Conservation (phyloP, 768 basidiomycete genomes). For the Daedaleopsis sinensis region DNA sequence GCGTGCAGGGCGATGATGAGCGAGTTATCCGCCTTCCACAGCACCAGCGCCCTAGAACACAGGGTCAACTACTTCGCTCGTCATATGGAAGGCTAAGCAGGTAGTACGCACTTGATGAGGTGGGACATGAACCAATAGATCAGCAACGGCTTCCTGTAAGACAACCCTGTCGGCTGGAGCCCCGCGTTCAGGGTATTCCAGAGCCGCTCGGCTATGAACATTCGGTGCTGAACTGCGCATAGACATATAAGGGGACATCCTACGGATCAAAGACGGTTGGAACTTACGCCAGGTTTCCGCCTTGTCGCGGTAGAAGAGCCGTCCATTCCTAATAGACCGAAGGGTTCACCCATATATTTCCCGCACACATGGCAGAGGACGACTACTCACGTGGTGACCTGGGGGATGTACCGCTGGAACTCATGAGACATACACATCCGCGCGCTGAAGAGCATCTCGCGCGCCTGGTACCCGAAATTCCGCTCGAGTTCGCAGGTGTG, state of each 20-base stretch:
- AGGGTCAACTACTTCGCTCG: slow-evolving; percentile 41
- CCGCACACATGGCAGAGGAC: neutral
- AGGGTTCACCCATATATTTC: neutral
- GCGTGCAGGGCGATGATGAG: slow-evolving; percentile 63
- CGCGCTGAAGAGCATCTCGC: slow-evolving; percentile 76
- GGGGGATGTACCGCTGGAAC: slow-evolving; percentile 65
- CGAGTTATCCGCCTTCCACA: slow-evolving; percentile 65
- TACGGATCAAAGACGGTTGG: too few species aligned
- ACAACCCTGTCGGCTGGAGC: neutral
- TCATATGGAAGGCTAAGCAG: too few species aligned
- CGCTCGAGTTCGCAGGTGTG: slow-evolving; percentile 72
- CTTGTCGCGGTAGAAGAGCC: slow-evolving; percentile 30
- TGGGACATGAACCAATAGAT: slow-evolving; percentile 79
- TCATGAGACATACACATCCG: slow-evolving; percentile 73
- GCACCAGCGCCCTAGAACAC: slow-evolving; percentile 47
- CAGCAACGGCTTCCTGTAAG: slow-evolving; percentile 58
- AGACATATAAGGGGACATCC: slow-evolving; percentile 41
- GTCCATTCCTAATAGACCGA: slow-evolving; percentile 19
- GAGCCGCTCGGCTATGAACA: slow-evolving; percentile 10
- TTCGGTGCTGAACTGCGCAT: slow-evolving; percentile 14
- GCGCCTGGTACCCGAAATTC: slow-evolving; percentile 65
- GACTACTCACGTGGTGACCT: slow-evolving; percentile 53
- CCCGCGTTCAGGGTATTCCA: slow-evolving; percentile 7
- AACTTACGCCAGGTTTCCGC: slow-evolving; percentile 32
- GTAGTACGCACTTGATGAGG: slow-evolving; percentile 50